Conservation (phyloP, 1,139 yeast genomes). For the Petasospora fabianii region DNA sequence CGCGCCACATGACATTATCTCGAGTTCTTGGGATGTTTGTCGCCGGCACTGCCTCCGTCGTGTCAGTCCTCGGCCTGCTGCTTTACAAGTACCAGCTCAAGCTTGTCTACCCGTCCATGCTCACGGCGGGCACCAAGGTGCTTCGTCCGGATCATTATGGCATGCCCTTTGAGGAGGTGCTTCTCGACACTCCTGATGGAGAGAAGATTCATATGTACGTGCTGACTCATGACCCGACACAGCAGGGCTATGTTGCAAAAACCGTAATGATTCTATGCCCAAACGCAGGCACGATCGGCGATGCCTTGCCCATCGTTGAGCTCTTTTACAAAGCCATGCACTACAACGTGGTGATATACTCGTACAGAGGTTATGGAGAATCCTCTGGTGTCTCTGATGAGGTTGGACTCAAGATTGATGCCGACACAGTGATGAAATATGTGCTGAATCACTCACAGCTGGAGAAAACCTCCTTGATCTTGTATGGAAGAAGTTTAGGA, state of each 20-base stretch:
- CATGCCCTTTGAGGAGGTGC: constrained; percentile 63
- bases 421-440: constrained; percentile 65
- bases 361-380: constrained; percentile 90
- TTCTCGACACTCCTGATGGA: constrained; percentile 66
- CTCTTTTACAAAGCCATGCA: constrained; percentile 61
- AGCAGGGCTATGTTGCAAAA: constrained; percentile 47
- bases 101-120: constrained; percentile 76
- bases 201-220: constrained; percentile 47
- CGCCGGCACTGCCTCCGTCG: constrained; percentile 28
- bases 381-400: constrained; percentile 81
- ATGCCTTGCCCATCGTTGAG: constrained; percentile 78
- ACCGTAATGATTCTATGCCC: constrained; percentile 83
- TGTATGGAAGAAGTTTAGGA: constrained; percentile 90
- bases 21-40: constrained; percentile 29
- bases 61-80: constrained; percentile 44
- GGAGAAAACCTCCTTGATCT: constrained; percentile 50
- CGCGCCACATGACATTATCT: no score
- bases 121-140: constrained; percentile 73
- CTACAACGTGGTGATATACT: constrained; percentile 79
- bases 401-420: constrained; percentile 77
- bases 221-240: constrained; percentile 42
- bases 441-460: constrained; percentile 50
- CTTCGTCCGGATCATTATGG: constrained; percentile 75
- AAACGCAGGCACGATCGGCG: constrained; percentile 97
- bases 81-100: constrained; percentile 64